Percentiles rank a stretch among this genome's conserved stretches.
phyloP scores from a whole-genome alignment of 2,329 filamentous ascomycete species.

The Venturia carpophila region DNA sequence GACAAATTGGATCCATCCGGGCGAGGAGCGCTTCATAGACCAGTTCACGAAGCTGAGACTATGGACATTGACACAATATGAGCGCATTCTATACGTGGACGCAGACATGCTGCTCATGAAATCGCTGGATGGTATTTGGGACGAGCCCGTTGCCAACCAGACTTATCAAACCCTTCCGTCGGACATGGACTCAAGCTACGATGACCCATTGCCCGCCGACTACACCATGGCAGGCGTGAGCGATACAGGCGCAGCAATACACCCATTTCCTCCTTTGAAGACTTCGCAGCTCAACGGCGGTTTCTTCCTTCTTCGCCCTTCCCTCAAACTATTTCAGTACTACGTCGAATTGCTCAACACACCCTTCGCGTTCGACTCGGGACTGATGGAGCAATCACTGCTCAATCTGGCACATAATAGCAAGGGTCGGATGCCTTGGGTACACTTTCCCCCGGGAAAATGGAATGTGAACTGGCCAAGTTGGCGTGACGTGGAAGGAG shows the following conservation, averaged over 20 bases:
- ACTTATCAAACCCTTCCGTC: neutral
- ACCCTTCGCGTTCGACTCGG: conserved; percentile 2
- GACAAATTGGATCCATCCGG: conserved; percentile 11
- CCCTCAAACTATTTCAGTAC: conserved; percentile 12
- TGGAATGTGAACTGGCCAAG: conserved; percentile 18
- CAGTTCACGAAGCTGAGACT: conserved; percentile 19
- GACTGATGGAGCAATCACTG: conserved; percentile 18
- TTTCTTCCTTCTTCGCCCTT: conserved; percentile 18
- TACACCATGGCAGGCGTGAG: conserved; percentile 14
- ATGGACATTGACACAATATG: conserved; percentile 15
- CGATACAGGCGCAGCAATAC: neutral
- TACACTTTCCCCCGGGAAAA: neutral
- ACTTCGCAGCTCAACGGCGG: conserved; percentile 6
- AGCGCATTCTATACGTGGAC: conserved; percentile 19
- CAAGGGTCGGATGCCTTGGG: conserved; percentile 17
- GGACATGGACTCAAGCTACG: neutral
- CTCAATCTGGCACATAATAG: conserved; percentile 16
- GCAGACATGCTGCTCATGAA: conserved; percentile 19
- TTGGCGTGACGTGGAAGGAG: conserved; percentile 10
- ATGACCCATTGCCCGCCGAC: neutral
- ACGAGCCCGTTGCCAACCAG: neutral
- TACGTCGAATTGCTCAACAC: conserved; percentile 15
- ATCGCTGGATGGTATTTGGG: conserved; percentile 17
- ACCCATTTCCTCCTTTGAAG: neutral
- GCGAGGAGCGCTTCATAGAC: conserved; percentile 15